A percentile compares a stretch with the other conserved stretches of the same genome.
These are phyloP conservation scores for Coniophora puteana DNA, from an alignment of 1,284 basidiomycete genomes.

Conservation along the genomic window DNA sequence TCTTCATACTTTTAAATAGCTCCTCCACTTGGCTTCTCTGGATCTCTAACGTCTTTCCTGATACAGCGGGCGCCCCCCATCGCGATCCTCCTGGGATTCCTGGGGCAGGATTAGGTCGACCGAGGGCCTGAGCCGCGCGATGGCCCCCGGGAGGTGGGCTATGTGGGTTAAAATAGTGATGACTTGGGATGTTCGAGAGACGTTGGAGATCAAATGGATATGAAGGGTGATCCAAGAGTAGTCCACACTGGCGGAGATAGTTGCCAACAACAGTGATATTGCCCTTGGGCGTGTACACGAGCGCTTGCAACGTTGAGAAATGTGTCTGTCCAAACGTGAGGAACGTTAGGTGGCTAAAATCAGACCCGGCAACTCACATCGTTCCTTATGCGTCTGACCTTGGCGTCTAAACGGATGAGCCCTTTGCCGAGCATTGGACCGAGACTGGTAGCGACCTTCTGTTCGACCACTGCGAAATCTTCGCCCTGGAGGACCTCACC, in stretches of 20 bases:
- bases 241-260: slow-evolving; percentile 62
- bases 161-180: slow-evolving; percentile 88
- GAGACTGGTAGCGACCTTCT: slow-evolving; percentile 72
- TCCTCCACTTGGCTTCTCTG: slow-evolving; percentile 93
- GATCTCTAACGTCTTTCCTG: slow-evolving; percentile 84
- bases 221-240: slow-evolving; percentile 82
- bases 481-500: slow-evolving; percentile 56
- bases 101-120: slow-evolving; percentile 37
- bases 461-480: slow-evolving; percentile 83
- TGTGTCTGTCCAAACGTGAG: slow-evolving; percentile 50
- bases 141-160: slow-evolving; percentile 74
- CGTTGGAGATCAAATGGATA: slow-evolving; percentile 52
- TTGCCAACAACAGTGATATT: slow-evolving; percentile 82
- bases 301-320: slow-evolving; percentile 78
- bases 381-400: slow-evolving; percentile 59
- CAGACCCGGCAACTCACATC: slow-evolving; percentile 47
- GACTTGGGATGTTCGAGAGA: slow-evolving; percentile 55
- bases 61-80: slow-evolving; percentile 59
- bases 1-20: slow-evolving; percentile 85
- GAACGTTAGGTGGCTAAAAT: slow-evolving; percentile 9
- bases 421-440: slow-evolving; percentile 82
- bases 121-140: slow-evolving; percentile 37
- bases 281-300: slow-evolving; percentile 90
- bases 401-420: slow-evolving; percentile 81
- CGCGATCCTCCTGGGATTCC: slow-evolving; percentile 40